Evolutionary conservation across 768 basidiomycete genomes (phyloP).

Genomic region (Suillus americanus): DNA sequence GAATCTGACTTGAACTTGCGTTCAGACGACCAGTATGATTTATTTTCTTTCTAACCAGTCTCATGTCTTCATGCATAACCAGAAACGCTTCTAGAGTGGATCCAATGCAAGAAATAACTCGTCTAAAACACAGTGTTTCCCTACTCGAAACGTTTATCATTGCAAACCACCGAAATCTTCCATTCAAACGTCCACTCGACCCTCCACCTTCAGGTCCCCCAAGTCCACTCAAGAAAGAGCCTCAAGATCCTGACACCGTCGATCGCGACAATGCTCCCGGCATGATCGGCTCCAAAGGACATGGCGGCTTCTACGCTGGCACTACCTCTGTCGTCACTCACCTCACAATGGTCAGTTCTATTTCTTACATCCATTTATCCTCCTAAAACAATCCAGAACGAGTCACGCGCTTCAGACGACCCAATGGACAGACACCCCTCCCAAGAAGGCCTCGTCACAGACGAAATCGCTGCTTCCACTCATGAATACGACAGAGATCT

Average conservation of each 20-base stretch:
- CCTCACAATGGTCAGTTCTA: slow-evolving; percentile 51
- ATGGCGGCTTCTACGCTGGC: slow-evolving; percentile 76
- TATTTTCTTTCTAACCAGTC: background rate
- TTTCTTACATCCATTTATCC: slow-evolving; percentile 15
- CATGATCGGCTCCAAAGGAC: slow-evolving; percentile 62
- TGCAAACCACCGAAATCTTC: slow-evolving; percentile 30
- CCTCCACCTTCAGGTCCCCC: slow-evolving; percentile 32
- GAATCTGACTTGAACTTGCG: slow-evolving; percentile 55
- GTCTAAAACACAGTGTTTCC: slow-evolving; percentile 41
- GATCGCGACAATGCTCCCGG: slow-evolving; percentile 56
- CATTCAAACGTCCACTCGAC: slow-evolving; percentile 27
- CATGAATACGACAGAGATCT: slow-evolving; percentile 74
- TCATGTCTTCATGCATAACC: slow-evolving; percentile 7
- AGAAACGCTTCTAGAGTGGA: slow-evolving; percentile 36
- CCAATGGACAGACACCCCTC: slow-evolving; percentile 46
- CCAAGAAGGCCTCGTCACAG: slow-evolving; percentile 38
- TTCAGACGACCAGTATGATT: slow-evolving; percentile 47
- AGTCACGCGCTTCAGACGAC: slow-evolving; percentile 51
- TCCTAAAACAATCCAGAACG: slow-evolving; percentile 33
- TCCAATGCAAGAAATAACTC: slow-evolving; percentile 40
- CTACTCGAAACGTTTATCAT: slow-evolving; percentile 37
- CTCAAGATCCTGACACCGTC: slow-evolving; percentile 43
- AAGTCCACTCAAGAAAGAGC: slow-evolving; percentile 53
- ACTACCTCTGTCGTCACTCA: slow-evolving; percentile 75
- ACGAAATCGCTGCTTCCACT: slow-evolving; percentile 43